Base-by-base conservation (phyloP, 1,284 basidiomycete genomes). In the Fistulinella staudtii region DNA sequence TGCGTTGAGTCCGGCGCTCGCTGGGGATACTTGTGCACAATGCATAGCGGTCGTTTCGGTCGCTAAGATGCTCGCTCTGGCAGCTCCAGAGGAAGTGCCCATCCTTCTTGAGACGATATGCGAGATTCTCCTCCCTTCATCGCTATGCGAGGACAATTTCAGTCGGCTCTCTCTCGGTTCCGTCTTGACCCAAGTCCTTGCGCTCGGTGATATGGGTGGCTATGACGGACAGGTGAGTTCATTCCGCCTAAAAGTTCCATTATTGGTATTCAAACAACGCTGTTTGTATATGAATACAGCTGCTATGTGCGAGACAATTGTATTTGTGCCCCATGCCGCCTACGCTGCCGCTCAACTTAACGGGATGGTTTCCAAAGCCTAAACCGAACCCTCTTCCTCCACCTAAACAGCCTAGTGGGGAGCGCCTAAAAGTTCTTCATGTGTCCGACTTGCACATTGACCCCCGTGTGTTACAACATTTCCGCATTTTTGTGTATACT, bases 391-490 rank as follows among this genome's bases (percentile, higher is more conserved):
- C 82, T 17, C 68, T 81, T 1, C 79, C 77, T 22, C 56, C 69
- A 8, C 69, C 71, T 1, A 79, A 73, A 56, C 67, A 71, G 55
- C 72, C 74, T 3, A 83, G 78, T 43, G 83, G 83, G 3, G 68
- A 81, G 53, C 72, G 77, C 36, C 65, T 89, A 35, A 86, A 85
- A 52, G 79, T 89, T 8, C 64, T 89, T 25, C 87, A 90, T 53
- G 53, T 89, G 9, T 85, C 83, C 1, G 88, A 89, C 56, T 71
- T 85, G 47, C 89, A 91, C 64, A 64, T 91, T 37, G 88, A 90
- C 55, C 80, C 86, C 21, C 71, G 76, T 82, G n/a, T n/a, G n/a
- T n/a, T n/a, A n/a, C n/a, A n/a, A 55, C 39, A 75, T 63, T 34
- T 9, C n/a, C 4, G 24, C 11, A 2, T 20, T n/a, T n/a, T 25